Conservation (phyloP, 2,329 filamentous ascomycete genomes). For the Leptographium wingfieldii region DNA sequence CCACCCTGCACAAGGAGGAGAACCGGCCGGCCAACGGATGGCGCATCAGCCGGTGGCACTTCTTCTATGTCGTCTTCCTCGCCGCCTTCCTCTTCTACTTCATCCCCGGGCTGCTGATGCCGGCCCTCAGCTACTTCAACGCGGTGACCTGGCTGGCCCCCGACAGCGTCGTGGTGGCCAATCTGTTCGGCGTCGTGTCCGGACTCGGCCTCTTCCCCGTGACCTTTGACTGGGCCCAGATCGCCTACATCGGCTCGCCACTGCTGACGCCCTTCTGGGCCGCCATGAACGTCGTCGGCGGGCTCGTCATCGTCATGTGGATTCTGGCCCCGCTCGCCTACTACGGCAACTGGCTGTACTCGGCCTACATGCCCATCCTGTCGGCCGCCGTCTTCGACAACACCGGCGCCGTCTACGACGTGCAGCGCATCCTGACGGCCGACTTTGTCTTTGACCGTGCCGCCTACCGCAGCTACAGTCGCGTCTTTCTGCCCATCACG, state of each 20-base stretch:
- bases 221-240: conserved; percentile 86
- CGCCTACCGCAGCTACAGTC: conserved; percentile 69
- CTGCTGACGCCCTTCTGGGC: conserved; percentile 79
- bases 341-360: conserved; percentile 68
- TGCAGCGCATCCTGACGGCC: conserved; percentile 63
- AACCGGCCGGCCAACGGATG: conserved; percentile 74
- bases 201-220: conserved; percentile 73
- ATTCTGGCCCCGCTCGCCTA: conserved; percentile 68
- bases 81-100: conserved; percentile 73
- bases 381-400: conserved; percentile 82
- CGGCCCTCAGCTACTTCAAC: conserved; percentile 78
- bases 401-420: conserved; percentile 65
- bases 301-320: conserved; percentile 75
- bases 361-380: conserved; percentile 76
- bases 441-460: conserved; percentile 68
- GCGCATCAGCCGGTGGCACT: conserved; percentile 70
- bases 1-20: conserved; percentile 71
- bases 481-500: conserved; percentile 75
- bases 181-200: conserved; percentile 76
- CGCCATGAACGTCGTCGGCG: conserved; percentile 71
- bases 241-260: conserved; percentile 77
- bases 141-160: conserved; percentile 82
- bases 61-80: conserved; percentile 65
- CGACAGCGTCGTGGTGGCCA: conserved; percentile 73
- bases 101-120: conserved; percentile 68